phyloP scores from a whole-genome alignment of 108 stramenopile species.

The Cyclotella choctawhatcheeana region DNA sequence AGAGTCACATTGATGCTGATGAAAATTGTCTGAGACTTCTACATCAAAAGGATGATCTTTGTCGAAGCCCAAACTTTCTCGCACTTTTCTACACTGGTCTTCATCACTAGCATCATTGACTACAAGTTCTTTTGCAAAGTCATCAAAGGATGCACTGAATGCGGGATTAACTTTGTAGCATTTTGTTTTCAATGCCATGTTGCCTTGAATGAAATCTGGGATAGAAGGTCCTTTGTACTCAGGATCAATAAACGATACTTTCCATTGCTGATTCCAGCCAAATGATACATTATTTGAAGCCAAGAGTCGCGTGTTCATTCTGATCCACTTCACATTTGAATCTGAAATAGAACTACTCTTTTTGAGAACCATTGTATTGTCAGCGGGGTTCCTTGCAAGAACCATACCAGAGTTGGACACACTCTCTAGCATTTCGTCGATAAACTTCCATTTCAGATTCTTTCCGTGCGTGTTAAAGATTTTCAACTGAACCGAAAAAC shows the following conservation, averaged over 20 bases:
- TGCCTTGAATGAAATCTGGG: background rate
- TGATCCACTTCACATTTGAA: background rate
- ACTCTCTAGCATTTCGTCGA: background rate
- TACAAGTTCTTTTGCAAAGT: slow-evolving; percentile 6
- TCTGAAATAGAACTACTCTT: too few species aligned
- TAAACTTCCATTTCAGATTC: background rate
- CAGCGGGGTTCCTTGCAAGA: background rate
- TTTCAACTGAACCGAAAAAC: too few species aligned
- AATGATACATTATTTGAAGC: background rate
- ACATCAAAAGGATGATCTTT: slow-evolving; percentile 10
- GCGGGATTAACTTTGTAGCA: background rate
- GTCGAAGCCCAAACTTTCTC: slow-evolving; percentile 7
- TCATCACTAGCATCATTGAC: slow-evolving; percentile 9
- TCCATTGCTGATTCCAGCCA: background rate
- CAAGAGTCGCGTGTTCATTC: background rate
- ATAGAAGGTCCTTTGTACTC: too few species aligned
- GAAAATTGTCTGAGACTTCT: slow-evolving; percentile 8
- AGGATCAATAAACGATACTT: background rate
- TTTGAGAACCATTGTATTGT: background rate
- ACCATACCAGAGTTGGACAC: background rate
- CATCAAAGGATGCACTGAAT: slow-evolving; percentile 15
- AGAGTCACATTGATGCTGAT: background rate
- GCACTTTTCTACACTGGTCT: background rate
- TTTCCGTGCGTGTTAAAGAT: too few species aligned
- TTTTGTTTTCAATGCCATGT: background rate